Conservation (phyloP, 345 rosid genomes). For the Carallia brachiata region DNA sequence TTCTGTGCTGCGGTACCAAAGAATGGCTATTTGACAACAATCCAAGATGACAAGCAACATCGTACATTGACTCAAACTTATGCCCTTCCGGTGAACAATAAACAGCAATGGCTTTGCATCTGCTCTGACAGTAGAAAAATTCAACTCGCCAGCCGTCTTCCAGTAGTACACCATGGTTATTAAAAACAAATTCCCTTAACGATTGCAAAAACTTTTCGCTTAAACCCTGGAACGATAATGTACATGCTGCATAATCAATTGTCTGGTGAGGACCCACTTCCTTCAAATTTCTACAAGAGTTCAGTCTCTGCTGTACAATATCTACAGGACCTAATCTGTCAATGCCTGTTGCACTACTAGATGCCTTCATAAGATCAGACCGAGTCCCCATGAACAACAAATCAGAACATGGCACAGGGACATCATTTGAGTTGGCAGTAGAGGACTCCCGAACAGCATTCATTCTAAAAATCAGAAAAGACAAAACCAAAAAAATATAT, state of each 20-base stretch:
- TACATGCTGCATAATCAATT: slow-evolving; percentile 9
- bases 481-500: background rate
- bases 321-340: slow-evolving; percentile 10
- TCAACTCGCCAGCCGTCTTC: slow-evolving; percentile 23
- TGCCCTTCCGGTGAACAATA: slow-evolving; percentile 25
- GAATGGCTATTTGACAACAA: slow-evolving; percentile 29
- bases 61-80: slow-evolving; percentile 31
- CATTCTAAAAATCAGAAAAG: slow-evolving; percentile 24
- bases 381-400: slow-evolving; percentile 13
- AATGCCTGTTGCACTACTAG: slow-evolving; percentile 2
- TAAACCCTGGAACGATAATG: slow-evolving; percentile 1
- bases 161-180: slow-evolving; percentile 15
- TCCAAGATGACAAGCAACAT: slow-evolving; percentile 30
- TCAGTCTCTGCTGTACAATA: slow-evolving; percentile 8
- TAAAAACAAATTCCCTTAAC: slow-evolving; percentile 15
- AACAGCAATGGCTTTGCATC: slow-evolving; percentile 18
- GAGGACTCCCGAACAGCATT: slow-evolving; percentile 9
- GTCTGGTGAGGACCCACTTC: slow-evolving; percentile 5
- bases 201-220: slow-evolving; percentile 17
- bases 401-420: slow-evolving; percentile 9
- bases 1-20: slow-evolving; percentile 17
- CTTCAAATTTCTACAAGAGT: slow-evolving; percentile 11
- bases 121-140: slow-evolving; percentile 15
- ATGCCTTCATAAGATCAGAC: slow-evolving; percentile 9
- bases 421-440: slow-evolving; percentile 10